Percentiles rank a stretch among this genome's conserved stretches.
These are phyloP conservation scores for Podila clonocystis DNA, from an alignment of 192 early-diverging fungal species.

Conservation along the genomic window DNA sequence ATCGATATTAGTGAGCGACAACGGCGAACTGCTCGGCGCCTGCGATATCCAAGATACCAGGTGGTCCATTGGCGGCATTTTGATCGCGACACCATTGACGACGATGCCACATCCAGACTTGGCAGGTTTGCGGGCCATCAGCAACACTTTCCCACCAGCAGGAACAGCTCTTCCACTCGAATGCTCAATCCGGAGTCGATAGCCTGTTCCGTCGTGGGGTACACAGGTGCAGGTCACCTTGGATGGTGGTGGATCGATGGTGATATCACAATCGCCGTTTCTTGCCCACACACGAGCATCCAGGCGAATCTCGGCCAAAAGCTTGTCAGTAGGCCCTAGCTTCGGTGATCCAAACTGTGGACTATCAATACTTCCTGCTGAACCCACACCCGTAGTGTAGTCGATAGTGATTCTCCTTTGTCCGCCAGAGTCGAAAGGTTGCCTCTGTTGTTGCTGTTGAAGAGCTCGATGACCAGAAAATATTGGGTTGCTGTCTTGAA, in stretches of 20 bases:
- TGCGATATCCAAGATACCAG: constrained; percentile 22
- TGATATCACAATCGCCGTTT: constrained; percentile 48
- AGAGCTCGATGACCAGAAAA: constrained; percentile 40
- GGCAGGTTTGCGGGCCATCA: constrained; percentile 42
- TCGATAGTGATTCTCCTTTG: constrained; percentile 30
- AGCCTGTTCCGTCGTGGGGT: constrained; percentile 53
- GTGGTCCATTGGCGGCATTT: constrained; percentile 46
- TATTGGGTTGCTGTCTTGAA: constrained; percentile 47
- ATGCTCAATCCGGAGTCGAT: constrained; percentile 57
- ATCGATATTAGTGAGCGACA: constrained; percentile 20
- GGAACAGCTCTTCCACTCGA: constrained; percentile 53
- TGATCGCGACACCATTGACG: constrained; percentile 42
- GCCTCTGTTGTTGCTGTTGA: constrained; percentile 20
- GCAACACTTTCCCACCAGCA: constrained; percentile 54
- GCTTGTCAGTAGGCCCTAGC: constrained; percentile 32
- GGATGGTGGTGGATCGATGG: constrained; percentile 62
- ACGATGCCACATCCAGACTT: constrained; percentile 43
- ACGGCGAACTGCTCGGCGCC: constrained; percentile 5
- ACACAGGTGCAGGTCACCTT: constrained; percentile 36
- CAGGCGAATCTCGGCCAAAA: constrained; percentile 51
- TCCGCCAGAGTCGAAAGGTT: background rate
- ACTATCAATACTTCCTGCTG: background rate
- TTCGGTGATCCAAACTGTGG: constrained; percentile 20
- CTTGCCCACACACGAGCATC: constrained; percentile 48
- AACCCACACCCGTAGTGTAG: background rate